Evolutionary conservation across 805 yeast species (phyloP), one percentile per base, ranked within the genome.

Genomic region (Lipomyces sp.): DNA sequence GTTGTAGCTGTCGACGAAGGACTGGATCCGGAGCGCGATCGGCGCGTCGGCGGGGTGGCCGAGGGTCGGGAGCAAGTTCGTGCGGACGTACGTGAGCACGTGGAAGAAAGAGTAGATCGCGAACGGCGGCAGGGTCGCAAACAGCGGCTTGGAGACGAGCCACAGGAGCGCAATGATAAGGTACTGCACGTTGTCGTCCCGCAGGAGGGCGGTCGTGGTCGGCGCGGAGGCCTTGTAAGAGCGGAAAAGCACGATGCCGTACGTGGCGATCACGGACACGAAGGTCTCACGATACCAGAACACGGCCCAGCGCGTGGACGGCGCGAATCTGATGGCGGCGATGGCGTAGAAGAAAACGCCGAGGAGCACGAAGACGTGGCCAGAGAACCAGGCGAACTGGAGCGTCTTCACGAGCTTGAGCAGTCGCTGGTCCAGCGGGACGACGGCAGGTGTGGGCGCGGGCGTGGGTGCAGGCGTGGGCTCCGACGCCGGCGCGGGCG

Each of bases 71-170:
- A 90, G 72, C 49, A 91, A 58, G 57, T 75, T 77, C 37, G 80
- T 74, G 60, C 84, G 80, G 47, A 77, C 58, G 71, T 86, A 91
- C 18, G 84, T 82, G 63, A 89, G 72, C 10, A 80, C 81, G 66
- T 90, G 97, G 79, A 91, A 89, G 18, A 82, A 65, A 6, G 96
- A 83, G 68, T 84, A 90, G 49, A 86, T 71, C 40, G 80, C 72
- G 64, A 85, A 88, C 48, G 97, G 95, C 22, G 82, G 66, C 56
- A 84, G 70, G 2, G 95, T 77, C 48, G 86, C 65, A 31, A 79
- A 68, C 56, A 79, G 77, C 53, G 76, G 79, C 41, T 83, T 81
- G 59, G 88, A 77, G 51, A 82, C 65, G 63, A 76, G 69, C 81
- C 81, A 79, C 38, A 72, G 73, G 54, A 77, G 58, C 43, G 82